Evolutionary conservation across 2,329 filamentous ascomycete species (phyloP).

Genomic region (Epichloe amarillans): DNA sequence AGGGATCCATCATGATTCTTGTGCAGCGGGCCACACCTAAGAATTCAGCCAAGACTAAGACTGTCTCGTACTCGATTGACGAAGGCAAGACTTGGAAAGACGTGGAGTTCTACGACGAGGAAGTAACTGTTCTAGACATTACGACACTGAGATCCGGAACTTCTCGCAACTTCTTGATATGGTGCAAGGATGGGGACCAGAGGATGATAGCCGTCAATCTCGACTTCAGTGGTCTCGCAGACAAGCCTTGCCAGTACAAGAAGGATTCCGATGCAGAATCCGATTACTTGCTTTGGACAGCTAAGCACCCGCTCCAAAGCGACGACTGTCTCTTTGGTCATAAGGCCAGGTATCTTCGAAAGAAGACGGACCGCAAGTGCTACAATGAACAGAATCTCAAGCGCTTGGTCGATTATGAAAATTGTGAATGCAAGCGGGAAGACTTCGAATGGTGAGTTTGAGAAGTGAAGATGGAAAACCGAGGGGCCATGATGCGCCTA

Average conservation of each 20-base stretch:
- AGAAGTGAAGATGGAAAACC: background rate
- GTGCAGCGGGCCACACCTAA: conserved; percentile 59
- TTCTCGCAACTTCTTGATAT: conserved; percentile 83
- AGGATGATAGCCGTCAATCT: conserved; percentile 65
- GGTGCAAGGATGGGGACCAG: conserved; percentile 50
- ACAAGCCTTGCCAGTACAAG: conserved; percentile 56
- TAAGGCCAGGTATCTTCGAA: conserved; percentile 77
- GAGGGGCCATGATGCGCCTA: conserved; percentile 14
- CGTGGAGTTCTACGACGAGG: conserved; percentile 57
- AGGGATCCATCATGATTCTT: conserved; percentile 84
- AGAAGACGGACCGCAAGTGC: conserved; percentile 65
- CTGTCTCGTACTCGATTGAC: conserved; percentile 64
- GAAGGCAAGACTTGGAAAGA: conserved; percentile 70
- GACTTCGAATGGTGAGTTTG: conserved; percentile 76
- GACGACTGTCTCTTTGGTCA: conserved; percentile 89
- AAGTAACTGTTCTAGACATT: conserved; percentile 65
- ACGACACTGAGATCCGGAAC: conserved; percentile 81
- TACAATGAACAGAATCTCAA: conserved; percentile 66
- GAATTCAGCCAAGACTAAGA: conserved; percentile 52
- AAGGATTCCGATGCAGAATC: conserved; percentile 35
- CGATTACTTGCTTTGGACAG: conserved; percentile 82
- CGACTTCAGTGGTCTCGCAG: conserved; percentile 73
- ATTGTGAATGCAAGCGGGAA: conserved; percentile 70
- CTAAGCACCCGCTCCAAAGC: conserved; percentile 65
- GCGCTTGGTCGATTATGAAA: conserved; percentile 57